These are phyloP conservation scores for Turritis glabra DNA, from an alignment of 345 rosid genomes.

Conservation along the genomic window DNA sequence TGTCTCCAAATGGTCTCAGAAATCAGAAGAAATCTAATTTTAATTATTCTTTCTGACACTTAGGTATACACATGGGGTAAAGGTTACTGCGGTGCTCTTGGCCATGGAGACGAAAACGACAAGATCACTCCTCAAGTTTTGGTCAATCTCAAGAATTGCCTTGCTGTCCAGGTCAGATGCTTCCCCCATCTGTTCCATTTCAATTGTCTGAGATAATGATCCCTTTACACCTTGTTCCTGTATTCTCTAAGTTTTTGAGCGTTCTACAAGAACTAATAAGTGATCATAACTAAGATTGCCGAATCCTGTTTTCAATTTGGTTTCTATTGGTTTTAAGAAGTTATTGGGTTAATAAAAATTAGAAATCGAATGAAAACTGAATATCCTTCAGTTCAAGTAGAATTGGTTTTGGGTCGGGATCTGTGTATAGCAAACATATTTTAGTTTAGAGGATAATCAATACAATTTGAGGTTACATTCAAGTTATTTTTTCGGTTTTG, in stretches of 20 bases:
- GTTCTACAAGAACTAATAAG: neutral
- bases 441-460: neutral
- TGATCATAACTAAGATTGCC: too few species aligned
- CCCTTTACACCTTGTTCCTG: neutral
- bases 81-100: slow-evolving; percentile 96
- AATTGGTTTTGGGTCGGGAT: neutral
- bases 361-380: too few species aligned
- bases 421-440: neutral
- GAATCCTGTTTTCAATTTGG: too few species aligned
- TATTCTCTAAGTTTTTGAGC: neutral
- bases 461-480: neutral
- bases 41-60: slow-evolving; percentile 24
- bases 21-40: slow-evolving; percentile 4
- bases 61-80: slow-evolving; percentile 98
- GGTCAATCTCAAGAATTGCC: slow-evolving; percentile 59
- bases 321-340: too few species aligned
- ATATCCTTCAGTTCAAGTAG: slow-evolving; percentile 8
- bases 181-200: neutral
- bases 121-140: slow-evolving; percentile 76
- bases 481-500: neutral
- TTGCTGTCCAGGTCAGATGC: slow-evolving; percentile 73
- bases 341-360: too few species aligned
- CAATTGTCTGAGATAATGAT: neutral
- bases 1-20: slow-evolving; percentile 1
- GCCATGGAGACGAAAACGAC: slow-evolving; percentile 95